Evolutionary conservation across 2,329 filamentous ascomycete genomes (phyloP).

Genomic region (Ophiosphaerella herpotricha): DNA sequence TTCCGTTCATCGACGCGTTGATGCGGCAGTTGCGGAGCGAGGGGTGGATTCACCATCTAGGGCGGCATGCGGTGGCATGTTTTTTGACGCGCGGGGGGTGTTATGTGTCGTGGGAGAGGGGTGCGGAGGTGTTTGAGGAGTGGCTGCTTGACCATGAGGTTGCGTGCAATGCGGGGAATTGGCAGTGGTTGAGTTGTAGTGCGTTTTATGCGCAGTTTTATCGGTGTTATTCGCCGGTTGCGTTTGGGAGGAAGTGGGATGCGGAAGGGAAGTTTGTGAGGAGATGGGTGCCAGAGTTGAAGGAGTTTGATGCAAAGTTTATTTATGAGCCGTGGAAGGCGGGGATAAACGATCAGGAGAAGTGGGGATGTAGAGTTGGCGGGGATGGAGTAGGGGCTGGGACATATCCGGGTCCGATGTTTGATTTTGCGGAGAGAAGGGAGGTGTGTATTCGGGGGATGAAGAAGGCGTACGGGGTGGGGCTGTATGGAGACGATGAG

Average conservation of each 20-base stretch:
- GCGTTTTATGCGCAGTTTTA: slow-evolving; percentile 77
- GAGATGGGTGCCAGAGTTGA: slow-evolving; percentile 70
- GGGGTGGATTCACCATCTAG: slow-evolving; percentile 81
- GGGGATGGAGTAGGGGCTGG: slow-evolving; percentile 41
- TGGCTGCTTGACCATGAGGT: slow-evolving; percentile 75
- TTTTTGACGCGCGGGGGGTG: slow-evolving; percentile 81
- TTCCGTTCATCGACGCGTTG: slow-evolving; percentile 79
- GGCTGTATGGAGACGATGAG: slow-evolving; percentile 66
- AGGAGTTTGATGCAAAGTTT: slow-evolving; percentile 65
- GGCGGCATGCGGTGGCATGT: slow-evolving; percentile 76
- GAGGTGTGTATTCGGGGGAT: slow-evolving; percentile 67
- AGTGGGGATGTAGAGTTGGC: slow-evolving; percentile 66
- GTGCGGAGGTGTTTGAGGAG: slow-evolving; percentile 78
- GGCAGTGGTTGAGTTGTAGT: slow-evolving; percentile 77
- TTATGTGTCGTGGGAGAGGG: slow-evolving; percentile 79
- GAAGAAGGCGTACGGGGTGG: slow-evolving; percentile 71
- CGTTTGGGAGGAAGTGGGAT: slow-evolving; percentile 78
- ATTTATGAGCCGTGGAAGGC: slow-evolving; percentile 84
- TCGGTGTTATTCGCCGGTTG: slow-evolving; percentile 70
- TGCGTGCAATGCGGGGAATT: slow-evolving; percentile 75
- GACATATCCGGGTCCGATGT: slow-evolving; percentile 74
- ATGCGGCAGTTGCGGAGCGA: slow-evolving; percentile 75
- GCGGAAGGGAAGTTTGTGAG: slow-evolving; percentile 67
- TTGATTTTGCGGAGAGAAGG: slow-evolving; percentile 70
- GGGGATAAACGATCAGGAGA: slow-evolving; percentile 68